phyloP scores from a whole-genome alignment of 352 stramenopile genomes.

The Pythium periplocum region DNA sequence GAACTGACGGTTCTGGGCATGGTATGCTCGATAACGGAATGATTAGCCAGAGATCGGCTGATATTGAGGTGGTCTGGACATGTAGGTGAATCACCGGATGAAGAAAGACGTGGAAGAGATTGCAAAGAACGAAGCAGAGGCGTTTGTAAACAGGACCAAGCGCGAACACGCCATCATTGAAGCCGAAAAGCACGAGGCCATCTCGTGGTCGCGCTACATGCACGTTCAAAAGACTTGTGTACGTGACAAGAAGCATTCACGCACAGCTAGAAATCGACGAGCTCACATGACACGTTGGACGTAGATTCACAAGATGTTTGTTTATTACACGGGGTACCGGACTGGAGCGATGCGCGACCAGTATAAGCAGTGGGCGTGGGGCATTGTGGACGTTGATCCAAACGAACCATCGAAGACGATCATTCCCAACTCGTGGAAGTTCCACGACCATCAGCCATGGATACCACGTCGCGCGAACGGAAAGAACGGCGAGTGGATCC shows the following conservation, averaged over 20 bases:
- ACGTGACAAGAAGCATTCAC: constrained; percentile 5
- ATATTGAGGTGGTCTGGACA: no score
- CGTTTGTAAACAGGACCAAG: constrained; percentile 33
- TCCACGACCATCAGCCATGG: constrained; percentile 65
- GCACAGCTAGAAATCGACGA: neutral
- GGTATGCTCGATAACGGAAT: constrained; percentile 22
- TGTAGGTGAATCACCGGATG: constrained; percentile 44
- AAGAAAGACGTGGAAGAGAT: constrained; percentile 41
- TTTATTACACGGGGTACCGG: constrained; percentile 83
- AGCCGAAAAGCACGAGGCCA: constrained; percentile 28
- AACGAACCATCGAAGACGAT: constrained; percentile 55
- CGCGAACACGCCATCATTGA: constrained; percentile 36
- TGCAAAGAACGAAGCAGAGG: constrained; percentile 30
- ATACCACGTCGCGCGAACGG: constrained; percentile 45
- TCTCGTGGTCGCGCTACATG: constrained; percentile 65
- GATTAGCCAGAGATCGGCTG: no score
- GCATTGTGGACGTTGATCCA: constrained; percentile 64
- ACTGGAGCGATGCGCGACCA: constrained; percentile 59
- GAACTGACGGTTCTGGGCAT: constrained; percentile 50
- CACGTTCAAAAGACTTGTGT: constrained; percentile 72
- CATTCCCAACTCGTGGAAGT: constrained; percentile 74
- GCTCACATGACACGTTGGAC: neutral
- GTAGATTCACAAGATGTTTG: constrained; percentile 67
- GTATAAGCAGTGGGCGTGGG: constrained; percentile 69
- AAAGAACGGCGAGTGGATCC: constrained; percentile 69